phyloP scores from a whole-genome alignment of 2,329 filamentous ascomycete species.

The Fusarium sp. region DNA sequence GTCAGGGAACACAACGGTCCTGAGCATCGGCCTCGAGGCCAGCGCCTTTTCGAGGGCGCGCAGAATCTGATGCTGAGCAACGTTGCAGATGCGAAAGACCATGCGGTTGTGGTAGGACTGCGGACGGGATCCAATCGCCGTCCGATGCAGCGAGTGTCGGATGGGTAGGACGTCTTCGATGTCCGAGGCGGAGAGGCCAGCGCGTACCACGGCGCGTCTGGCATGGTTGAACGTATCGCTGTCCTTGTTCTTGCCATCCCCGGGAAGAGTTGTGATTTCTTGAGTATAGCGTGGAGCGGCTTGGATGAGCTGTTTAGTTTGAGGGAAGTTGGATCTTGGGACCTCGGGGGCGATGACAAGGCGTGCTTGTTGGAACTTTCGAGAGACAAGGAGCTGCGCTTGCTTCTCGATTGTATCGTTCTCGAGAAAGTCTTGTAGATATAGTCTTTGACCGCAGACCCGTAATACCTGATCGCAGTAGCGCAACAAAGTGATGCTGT shows the following conservation, averaged over 20 bases:
- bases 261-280: neutral
- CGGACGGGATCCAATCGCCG: constrained; percentile 47
- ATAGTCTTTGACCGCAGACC: constrained; percentile 45
- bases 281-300: neutral
- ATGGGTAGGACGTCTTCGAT: constrained; percentile 49
- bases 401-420: constrained; percentile 49
- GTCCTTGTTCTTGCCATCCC: neutral
- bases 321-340: neutral
- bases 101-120: constrained; percentile 52
- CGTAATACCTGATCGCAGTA: constrained; percentile 51
- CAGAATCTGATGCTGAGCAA: constrained; percentile 39
- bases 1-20: constrained; percentile 44
- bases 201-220: constrained; percentile 10
- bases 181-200: constrained; percentile 35
- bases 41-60: constrained; percentile 46
- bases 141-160: constrained; percentile 46
- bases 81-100: constrained; percentile 45
- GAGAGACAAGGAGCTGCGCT: constrained; percentile 42
- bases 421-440: constrained; percentile 50
- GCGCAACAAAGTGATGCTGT: constrained; percentile 53
- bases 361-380: constrained; percentile 32
- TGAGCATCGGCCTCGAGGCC: constrained; percentile 44
- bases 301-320: neutral
- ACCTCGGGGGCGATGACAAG: constrained; percentile 18
- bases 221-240: constrained; percentile 17